Evolutionary conservation across 2,329 filamentous ascomycete genomes (phyloP), one percentile per base, ranked within the genome.

Genomic region (Lizonia empirigonia): DNA sequence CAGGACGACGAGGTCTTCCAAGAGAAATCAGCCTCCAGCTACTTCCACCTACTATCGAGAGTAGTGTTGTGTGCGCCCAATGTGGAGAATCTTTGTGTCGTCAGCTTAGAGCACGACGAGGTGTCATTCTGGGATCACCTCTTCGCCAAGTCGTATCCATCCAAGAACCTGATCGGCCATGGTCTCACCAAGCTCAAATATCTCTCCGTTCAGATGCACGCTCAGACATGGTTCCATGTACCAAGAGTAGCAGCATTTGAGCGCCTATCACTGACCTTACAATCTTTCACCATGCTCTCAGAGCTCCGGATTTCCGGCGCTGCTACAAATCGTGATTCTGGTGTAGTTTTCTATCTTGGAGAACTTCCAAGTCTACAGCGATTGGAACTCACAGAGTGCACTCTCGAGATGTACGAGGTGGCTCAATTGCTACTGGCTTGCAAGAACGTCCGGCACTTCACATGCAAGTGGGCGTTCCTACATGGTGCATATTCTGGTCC

Each of bases 111-210:
- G 48, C 44, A 45, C 4, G 3, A 19, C 1, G 40, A 59, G 1
- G 27, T 64, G 0, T 61, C 62, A 1, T 53, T 70, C n/a, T 70
- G 65, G 68, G 37, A 47, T 13, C 18, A 59, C 20, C 2, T 68
- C 8, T 18, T 47, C 4, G 15, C 15, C 13, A 13, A 29, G 7
- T 23, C 33, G 6, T 7, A 32, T n/a, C 42, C 10, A 7, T 7
- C 9, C 13, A 10, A n/a, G 32, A 7, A 4, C 16, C 32, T 30
- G 19, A 5, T 10, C 5, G 16, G 16, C 0, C 50, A 59, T 33
- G 44, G 44, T 8, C 50, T 65, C 7, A 12, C 18, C 0, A 65
- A 59, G 16, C 50, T 71, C 0, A 19, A 42, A 9, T 55, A 46
- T 4, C 35, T 70, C 4, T 55, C 41, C 18, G 16, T 62, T 13